Percentiles rank a stretch among this genome's conserved stretches.
Evolutionary conservation across 2,329 filamentous ascomycete genomes (phyloP).

Genomic region (Camillea tinctor): DNA sequence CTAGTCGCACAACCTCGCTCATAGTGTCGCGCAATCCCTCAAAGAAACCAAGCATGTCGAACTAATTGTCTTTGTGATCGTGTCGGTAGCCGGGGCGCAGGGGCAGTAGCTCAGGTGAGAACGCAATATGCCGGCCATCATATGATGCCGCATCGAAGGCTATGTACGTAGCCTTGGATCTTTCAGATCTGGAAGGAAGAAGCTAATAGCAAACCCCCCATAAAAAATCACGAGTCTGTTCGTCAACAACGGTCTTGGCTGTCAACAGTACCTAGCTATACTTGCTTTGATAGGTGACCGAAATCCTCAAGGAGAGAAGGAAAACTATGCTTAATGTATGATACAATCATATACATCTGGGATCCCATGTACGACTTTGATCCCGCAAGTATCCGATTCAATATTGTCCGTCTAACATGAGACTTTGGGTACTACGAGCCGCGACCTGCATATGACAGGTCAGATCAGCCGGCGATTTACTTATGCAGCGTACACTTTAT

Average conservation of each 20-base stretch:
- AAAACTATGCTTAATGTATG: not conserved
- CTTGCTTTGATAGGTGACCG: not conserved
- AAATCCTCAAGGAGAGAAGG: not conserved
- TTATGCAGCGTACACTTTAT: conserved; percentile 2
- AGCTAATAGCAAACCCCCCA: not conserved
- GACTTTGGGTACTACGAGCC: conserved; percentile 3
- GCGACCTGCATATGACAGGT: conserved; percentile 13
- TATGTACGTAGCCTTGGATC: not conserved
- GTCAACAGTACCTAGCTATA: not conserved
- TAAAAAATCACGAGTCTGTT: not conserved
- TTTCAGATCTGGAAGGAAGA: not conserved
- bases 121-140: conserved; percentile 12
- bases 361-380: conserved; percentile 3
- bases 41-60: conserved; percentile 1
- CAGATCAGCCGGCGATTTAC: conserved; percentile 1
- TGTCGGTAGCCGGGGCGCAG: conserved; percentile 13
- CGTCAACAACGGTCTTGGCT: not conserved
- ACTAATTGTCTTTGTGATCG: conserved; percentile 2
- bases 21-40: not conserved
- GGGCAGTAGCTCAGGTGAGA: conserved; percentile 3
- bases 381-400: conserved; percentile 14
- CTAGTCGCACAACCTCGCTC: conserved; percentile 6
- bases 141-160: not conserved
- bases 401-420: conserved; percentile 7
- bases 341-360: not conserved